phyloP scores from a whole-genome alignment of 768 basidiomycete species.

The Gyrodon lividus region DNA sequence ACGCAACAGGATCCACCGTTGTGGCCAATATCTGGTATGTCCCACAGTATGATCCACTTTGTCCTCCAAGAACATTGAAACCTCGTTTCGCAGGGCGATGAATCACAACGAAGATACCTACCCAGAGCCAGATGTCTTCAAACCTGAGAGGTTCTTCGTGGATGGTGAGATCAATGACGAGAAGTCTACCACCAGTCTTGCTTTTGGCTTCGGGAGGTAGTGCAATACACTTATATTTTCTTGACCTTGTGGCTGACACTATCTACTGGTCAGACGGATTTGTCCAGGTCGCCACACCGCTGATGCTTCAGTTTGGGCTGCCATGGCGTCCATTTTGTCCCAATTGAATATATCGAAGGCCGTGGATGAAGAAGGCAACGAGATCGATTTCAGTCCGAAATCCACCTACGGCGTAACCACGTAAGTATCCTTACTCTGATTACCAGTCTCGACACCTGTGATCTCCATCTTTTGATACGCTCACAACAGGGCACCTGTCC shows the following conservation, averaged over 20 bases:
- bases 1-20: slow-evolving; percentile 15
- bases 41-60: not conserved
- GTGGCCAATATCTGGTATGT: slow-evolving; percentile 21
- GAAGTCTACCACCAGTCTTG: not conserved
- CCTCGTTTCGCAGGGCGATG: slow-evolving; percentile 14
- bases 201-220: slow-evolving; percentile 28
- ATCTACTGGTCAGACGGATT: slow-evolving; percentile 14
- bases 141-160: slow-evolving; percentile 32
- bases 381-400: slow-evolving; percentile 16
- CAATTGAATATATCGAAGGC: slow-evolving; percentile 26
- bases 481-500: slow-evolving; percentile 8
- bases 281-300: slow-evolving; percentile 36
- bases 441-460: too few relatives aligned
- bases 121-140: slow-evolving; percentile 26
- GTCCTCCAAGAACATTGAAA: not conserved
- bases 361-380: slow-evolving; percentile 24
- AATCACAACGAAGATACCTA: slow-evolving; percentile 7
- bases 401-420: slow-evolving; percentile 14
- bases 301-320: slow-evolving; percentile 30
- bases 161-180: slow-evolving; percentile 9
- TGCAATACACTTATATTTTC: not conserved
- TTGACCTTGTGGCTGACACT: not conserved
- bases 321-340: slow-evolving; percentile 26
- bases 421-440: slow-evolving; percentile 1
- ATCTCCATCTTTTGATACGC: not conserved